Percentiles rank a stretch among this genome's conserved stretches.
phyloP scores from a whole-genome alignment of 345 rosid species.

The Crucihimalaya himalaica region DNA sequence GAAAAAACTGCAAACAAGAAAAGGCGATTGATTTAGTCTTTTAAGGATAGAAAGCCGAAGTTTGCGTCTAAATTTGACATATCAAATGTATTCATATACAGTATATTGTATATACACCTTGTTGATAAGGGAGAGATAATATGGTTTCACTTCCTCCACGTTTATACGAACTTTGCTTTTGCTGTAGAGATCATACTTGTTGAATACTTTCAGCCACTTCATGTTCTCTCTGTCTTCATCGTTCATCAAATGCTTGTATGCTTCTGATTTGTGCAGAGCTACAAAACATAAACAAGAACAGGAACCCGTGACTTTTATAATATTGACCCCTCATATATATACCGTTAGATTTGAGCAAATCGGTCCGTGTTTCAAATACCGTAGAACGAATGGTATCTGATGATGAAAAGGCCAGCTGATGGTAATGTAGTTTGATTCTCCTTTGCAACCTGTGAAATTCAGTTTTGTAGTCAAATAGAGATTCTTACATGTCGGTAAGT shows the following conservation, averaged over 20 bases:
- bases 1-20: constrained; percentile 44
- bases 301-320: not conserved
- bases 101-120: constrained; percentile 38
- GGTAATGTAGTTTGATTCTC: constrained; percentile 60
- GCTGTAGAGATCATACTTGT: constrained; percentile 72
- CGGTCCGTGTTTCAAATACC: constrained; percentile 30
- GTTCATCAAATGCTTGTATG: constrained; percentile 58
- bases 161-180: constrained; percentile 64
- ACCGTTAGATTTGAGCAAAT: not conserved
- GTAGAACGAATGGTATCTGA: constrained; percentile 69
- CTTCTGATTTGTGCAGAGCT: constrained; percentile 64
- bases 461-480: not conserved
- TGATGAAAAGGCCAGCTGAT: constrained; percentile 59
- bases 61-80: too few species aligned
- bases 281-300: not conserved
- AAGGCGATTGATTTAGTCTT: not conserved
- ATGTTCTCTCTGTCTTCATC: constrained; percentile 54
- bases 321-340: not conserved
- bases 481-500: not conserved
- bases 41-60: not conserved
- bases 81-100: too few species aligned
- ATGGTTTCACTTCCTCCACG: constrained; percentile 54
- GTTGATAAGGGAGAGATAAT: constrained; percentile 46
- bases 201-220: constrained; percentile 69
- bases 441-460: constrained; percentile 45